Evolutionary conservation across 78 protist genomes (phyloP), one percentile per base, ranked within the genome.

Genomic region (Diacronema lutheri): DNA sequence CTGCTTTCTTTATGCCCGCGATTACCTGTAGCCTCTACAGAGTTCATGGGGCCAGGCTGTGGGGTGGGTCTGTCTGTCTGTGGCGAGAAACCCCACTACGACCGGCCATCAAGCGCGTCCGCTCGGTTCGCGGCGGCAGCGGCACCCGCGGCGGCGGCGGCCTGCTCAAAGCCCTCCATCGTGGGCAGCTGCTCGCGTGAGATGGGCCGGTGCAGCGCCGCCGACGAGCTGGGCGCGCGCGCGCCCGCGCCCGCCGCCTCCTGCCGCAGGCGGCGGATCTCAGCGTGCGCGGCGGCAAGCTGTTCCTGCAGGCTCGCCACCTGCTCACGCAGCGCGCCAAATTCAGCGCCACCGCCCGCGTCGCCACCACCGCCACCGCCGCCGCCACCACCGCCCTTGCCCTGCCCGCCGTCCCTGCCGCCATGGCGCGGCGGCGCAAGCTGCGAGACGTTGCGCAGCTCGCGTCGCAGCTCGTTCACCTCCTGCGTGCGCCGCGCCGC

Each of bases 391-490:
- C n/a, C 6, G 66, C 4, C 20, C 19, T 14, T 33, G 19, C 50
- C 7, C 66, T 10, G 4, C 19, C 29, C 38, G 38, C 68, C 84
- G 1, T 9, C 76, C n/a, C 3, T 44, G 35, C 37, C 57, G 33
- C 19, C 20, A 0, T 7, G 25, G n/a, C 38, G 61, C 82, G 14
- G 61, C 60, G 40, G 2, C 84, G 20, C 16, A 58, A 26, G 64
- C 71, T n/a, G 19, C 57, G 10, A 14, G 57, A 58, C 16, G 79
- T 13, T 38, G 33, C 50, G 21, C 65, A 91, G 68, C 64, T 91
- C 94, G 40, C 86, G 81, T 9, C 94, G 89, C 61, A 91, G 87
- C 35, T 85, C 88, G 84, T 91, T 89, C 86, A 91, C 83, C 62
- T 91, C 93, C 64, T 2, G 4, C 66, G 31, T 10, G 13, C 62